phyloP scores from a whole-genome alignment of 78 protist species.

The Protostelium mycophagum region DNA sequence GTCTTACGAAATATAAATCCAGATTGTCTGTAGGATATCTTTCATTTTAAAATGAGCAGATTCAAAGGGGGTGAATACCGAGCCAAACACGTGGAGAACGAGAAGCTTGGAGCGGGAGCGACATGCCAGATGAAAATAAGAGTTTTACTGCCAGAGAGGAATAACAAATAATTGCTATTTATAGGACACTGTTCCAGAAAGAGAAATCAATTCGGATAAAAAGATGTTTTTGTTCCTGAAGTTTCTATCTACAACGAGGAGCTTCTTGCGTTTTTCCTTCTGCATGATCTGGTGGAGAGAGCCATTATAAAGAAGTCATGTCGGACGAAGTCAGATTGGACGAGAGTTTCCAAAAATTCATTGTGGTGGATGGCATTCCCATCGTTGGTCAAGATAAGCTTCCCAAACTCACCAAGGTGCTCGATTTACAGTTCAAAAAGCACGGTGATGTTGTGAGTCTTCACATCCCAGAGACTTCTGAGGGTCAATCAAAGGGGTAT shows the following conservation, averaged over 20 bases:
- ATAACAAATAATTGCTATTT: no score
- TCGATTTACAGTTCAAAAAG: background rate
- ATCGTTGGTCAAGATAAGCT: constrained; percentile 17
- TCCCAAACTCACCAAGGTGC: constrained; percentile 20
- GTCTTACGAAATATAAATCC: no score
- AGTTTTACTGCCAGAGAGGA: background rate
- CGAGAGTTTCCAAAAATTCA: constrained; percentile 17
- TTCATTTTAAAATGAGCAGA: background rate
- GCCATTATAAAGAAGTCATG: no score
- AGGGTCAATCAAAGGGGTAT: constrained; percentile 31
- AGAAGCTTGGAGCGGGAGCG: background rate
- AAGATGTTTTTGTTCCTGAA: no score
- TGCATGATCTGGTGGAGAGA: no score
- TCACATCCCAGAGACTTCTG: background rate
- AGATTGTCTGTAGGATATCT: background rate
- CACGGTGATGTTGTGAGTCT: constrained; percentile 11
- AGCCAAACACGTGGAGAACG: background rate
- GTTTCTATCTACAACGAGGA: no score
- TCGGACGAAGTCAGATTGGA: constrained; percentile 19
- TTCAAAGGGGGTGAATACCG: background rate
- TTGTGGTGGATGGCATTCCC: constrained; percentile 36
- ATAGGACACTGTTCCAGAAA: no score
- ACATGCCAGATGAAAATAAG: background rate
- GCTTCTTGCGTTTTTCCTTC: no score
- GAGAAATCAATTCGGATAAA: no score